phyloP scores from a whole-genome alignment of 2,329 filamentous ascomycete species.

The Diplodia mutila region DNA sequence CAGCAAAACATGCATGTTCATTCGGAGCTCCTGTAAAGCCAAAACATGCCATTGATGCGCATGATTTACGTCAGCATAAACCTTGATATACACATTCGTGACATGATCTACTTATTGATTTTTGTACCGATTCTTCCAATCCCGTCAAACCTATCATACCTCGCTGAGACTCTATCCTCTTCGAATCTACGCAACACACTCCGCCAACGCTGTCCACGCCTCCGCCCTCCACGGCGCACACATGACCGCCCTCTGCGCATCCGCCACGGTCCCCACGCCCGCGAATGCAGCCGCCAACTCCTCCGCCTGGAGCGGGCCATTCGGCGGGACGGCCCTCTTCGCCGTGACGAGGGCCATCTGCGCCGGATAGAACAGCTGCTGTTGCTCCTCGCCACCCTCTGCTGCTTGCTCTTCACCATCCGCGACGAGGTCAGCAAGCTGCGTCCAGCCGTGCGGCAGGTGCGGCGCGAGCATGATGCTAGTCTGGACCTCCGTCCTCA shows the following conservation, averaged over 20 bases:
- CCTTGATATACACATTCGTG: no score
- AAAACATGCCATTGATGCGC: no score
- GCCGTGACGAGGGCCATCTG: constrained; percentile 86
- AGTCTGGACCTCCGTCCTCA: constrained; percentile 68
- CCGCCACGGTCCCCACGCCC: constrained; percentile 69
- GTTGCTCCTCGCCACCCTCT: constrained; percentile 50
- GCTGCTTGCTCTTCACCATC: background rate
- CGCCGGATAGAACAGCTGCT: constrained; percentile 55
- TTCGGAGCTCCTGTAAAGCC: no score
- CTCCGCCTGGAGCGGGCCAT: constrained; percentile 67
- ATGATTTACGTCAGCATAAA: no score
- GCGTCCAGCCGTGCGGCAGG: constrained; percentile 79
- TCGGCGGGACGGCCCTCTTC: constrained; percentile 71
- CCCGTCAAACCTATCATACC: no score
- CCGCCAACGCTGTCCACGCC: constrained; percentile 65
- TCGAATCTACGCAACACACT: constrained; percentile 18
- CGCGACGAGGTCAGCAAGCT: constrained; percentile 60
- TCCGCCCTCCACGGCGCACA: constrained; percentile 76
- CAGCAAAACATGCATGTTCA: no score
- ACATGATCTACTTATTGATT: no score
- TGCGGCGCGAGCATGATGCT: constrained; percentile 82
- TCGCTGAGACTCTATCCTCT: no score
- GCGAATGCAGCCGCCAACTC: constrained; percentile 76
- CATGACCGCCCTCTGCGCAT: constrained; percentile 77
- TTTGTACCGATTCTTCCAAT: no score